A percentile compares a stretch with the other conserved stretches of the same genome.
These are phyloP conservation scores for Breynia disticha DNA, from an alignment of 441 rosid species.

Conservation along the genomic window DNA sequence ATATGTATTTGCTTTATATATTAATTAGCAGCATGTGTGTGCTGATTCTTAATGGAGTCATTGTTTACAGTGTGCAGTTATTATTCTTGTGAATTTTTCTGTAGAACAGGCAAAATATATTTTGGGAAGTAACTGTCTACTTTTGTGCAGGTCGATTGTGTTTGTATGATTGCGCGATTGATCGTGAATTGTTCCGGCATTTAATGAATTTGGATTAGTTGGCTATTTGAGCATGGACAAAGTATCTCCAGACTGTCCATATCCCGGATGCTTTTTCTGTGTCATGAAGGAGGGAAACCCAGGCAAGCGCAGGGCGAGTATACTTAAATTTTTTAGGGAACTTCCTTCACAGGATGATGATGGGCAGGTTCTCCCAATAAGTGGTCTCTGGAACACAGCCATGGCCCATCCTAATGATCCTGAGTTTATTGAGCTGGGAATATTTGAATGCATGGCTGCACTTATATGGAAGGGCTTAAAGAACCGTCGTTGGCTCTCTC, in stretches of 20 bases:
- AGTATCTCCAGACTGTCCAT: conserved; percentile 71
- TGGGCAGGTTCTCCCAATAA: conserved; percentile 94
- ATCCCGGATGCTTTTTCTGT: conserved; percentile 95
- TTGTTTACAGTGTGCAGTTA: too few relatives aligned
- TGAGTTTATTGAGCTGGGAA: conserved; percentile 86
- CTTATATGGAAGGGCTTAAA: conserved; percentile 88
- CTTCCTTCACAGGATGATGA: conserved; percentile 95
- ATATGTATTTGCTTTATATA: too few relatives aligned
- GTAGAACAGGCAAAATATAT: conserved; percentile 1
- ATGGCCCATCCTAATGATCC: conserved; percentile 99
- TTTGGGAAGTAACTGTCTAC: conserved; percentile 8
- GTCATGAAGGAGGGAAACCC: conserved; percentile 99
- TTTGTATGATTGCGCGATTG: conserved; percentile 2
- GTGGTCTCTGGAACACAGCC: conserved; percentile 98
- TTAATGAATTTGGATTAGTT: conserved; percentile 14
- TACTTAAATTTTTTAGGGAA: conserved; percentile 82
- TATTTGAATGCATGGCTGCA: conserved; percentile 91
- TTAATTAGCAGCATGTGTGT: too few relatives aligned
- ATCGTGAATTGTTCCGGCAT: conserved; percentile 13
- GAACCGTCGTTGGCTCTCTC: conserved; percentile 86
- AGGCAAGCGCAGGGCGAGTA: conserved; percentile 76
- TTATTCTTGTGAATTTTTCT: too few relatives aligned
- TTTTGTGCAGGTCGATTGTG: conserved; percentile 17
- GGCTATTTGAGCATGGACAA: conserved; percentile 52
- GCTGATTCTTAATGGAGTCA: too few relatives aligned